Base-by-base conservation (phyloP, 805 yeast species). In the Blastobotrys robertii region DNA sequence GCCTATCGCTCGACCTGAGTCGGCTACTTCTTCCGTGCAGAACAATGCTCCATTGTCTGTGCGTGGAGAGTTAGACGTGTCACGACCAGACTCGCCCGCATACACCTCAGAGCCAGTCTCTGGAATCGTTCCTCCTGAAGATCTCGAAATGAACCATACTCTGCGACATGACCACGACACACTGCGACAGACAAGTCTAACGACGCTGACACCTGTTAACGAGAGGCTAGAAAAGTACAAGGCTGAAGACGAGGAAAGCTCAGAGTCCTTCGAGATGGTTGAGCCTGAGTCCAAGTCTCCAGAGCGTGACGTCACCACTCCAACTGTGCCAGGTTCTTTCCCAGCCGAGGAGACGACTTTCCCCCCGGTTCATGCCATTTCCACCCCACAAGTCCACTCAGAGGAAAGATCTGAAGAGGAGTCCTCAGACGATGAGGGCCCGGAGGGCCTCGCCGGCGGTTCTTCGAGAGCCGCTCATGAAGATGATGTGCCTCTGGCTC, bases 1-100 rank as follows among this genome's bases (percentile, higher is more conserved):
- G 34, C 71, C 70, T 39, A 51, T 74, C 57, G 65, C 63, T 31
- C 69, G 92, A 53, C 84, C 94, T 2, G 83, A 80, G 45, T 84
- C 95, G 0, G 75, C 83, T 33, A 84, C 96, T 0, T 86, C 96
- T 0, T 84, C 95, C 36, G 94, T 87, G 30, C 90, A 83, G 54
- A 88, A 88, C 64, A 87, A 90, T 59, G 86, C 97, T 2, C 88
- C 97, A 0, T 76, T 78, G 62, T 84, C 95, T 15, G 94, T 86
- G 6, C 77, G 95, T 47, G 95, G 84, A 49, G 95, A 79, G 48
- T 60, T 69, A 11, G 78, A 74, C 46, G 58, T 58, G 12, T 61
- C 72, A 6, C 59, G 65, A 13, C 66, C 70, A 4, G 65, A 64
- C 34, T 66, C 72, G 4, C 68, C 65, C n/a, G 58, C 59, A 8